A percentile compares a stretch with the other conserved stretches of the same genome.
Conservation (phyloP, 768 basidiomycete genomes). For the Pisolithus microcarpus region DNA sequence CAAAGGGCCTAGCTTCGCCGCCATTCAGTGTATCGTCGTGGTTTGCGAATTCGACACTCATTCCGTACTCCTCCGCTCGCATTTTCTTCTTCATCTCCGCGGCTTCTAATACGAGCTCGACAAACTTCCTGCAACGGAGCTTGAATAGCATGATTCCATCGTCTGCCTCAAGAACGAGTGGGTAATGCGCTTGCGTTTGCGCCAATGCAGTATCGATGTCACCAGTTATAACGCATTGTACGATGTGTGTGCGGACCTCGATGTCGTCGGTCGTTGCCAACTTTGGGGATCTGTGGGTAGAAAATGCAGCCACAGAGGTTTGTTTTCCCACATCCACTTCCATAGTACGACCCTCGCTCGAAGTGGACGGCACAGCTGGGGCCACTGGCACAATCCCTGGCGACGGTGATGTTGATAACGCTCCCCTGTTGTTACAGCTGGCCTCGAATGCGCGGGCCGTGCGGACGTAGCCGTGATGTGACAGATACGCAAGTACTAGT, state of each 20-base stretch:
- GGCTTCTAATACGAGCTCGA: conserved; percentile 71
- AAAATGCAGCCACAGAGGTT: conserved; percentile 6
- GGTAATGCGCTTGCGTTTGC: conserved; percentile 50
- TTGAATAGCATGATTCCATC: conserved; percentile 72
- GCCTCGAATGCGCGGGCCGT: conserved; percentile 63
- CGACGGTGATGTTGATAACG: conserved; percentile 11
- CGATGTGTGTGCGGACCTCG: conserved; percentile 61
- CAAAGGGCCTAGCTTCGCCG: conserved; percentile 34
- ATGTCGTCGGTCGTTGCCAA: conserved; percentile 44
- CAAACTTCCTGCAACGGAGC: conserved; percentile 76
- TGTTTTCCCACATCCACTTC: conserved; percentile 38
- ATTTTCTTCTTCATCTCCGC: conserved; percentile 62
- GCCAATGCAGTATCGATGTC: conserved; percentile 64
- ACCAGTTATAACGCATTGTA: conserved; percentile 60
- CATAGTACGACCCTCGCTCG: conserved; percentile 35
- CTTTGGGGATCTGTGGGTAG: conserved; percentile 6
- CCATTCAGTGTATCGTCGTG: conserved; percentile 29
- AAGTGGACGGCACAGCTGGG: background rate
- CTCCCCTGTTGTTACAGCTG: conserved; percentile 31
- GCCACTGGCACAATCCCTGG: conserved; percentile 1
- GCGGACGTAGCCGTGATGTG: conserved; percentile 77
- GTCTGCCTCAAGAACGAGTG: conserved; percentile 58
- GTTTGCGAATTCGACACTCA: conserved; percentile 24
- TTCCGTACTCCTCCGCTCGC: conserved; percentile 33
- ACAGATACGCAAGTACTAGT: conserved; percentile 72